phyloP scores from a whole-genome alignment of 345 rosid genomes.

The Citropsis articulata region DNA sequence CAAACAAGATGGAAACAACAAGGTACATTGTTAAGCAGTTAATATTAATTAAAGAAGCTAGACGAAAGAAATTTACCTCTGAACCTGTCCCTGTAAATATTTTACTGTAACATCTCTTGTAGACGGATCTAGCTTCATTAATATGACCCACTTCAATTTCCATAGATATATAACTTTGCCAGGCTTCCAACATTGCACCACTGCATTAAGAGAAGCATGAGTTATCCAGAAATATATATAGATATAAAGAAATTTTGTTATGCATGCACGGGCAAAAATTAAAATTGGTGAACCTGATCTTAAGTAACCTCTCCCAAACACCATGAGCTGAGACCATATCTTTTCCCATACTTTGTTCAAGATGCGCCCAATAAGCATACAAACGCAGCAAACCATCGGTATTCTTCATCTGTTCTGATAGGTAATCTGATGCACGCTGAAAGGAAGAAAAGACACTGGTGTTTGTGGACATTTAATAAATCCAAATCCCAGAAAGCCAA shows the following conservation, averaged over 20 bases:
- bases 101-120: slow-evolving; percentile 79
- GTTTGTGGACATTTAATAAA: background rate
- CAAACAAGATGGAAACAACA: background rate
- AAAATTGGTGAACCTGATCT: slow-evolving; percentile 51
- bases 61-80: slow-evolving; percentile 44
- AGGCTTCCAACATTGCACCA: slow-evolving; percentile 81
- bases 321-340: slow-evolving; percentile 64
- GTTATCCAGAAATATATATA: background rate
- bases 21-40: background rate
- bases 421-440: slow-evolving; percentile 84
- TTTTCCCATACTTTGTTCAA: slow-evolving; percentile 72
- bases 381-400: slow-evolving; percentile 53
- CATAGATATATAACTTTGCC: slow-evolving; percentile 82
- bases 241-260: background rate
- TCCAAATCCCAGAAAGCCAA: background rate
- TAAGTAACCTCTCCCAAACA: slow-evolving; percentile 85
- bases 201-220: slow-evolving; percentile 33
- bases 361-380: slow-evolving; percentile 73
- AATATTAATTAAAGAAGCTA: background rate
- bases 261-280: background rate
- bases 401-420: slow-evolving; percentile 65
- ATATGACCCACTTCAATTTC: slow-evolving; percentile 66
- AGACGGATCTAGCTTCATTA: slow-evolving; percentile 76
- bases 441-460: slow-evolving; percentile 19
- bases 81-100: slow-evolving; percentile 78